Percentiles rank a stretch among this genome's conserved stretches.
Evolutionary conservation across 2,329 filamentous ascomycete genomes (phyloP).

Genomic region (Trichophyton rubrum): DNA sequence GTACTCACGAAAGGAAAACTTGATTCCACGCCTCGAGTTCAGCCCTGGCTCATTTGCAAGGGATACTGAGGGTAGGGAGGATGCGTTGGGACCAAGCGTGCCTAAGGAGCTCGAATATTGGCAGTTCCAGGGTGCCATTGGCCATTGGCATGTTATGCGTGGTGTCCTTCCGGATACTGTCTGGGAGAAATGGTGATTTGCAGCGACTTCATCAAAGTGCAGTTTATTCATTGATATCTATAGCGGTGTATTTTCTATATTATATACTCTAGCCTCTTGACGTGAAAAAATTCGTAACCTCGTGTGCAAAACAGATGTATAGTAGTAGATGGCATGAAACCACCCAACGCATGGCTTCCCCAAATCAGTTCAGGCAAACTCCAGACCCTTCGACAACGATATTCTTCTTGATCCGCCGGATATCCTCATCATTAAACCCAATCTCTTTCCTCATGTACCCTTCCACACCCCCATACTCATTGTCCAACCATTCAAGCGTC

Average conservation of each 20-base stretch:
- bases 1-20: conserved; percentile 53
- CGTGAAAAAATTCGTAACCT: conserved; percentile 1
- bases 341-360: background rate
- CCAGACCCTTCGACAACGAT: conserved; percentile 29
- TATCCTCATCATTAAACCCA: conserved; percentile 43
- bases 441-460: conserved; percentile 49
- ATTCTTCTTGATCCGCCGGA: conserved; percentile 39
- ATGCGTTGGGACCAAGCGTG: background rate
- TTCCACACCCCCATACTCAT: conserved; percentile 52
- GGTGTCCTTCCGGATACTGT: conserved; percentile 61
- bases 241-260: conserved; percentile 5
- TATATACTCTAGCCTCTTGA: background rate
- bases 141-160: conserved; percentile 90
- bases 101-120: conserved; percentile 50
- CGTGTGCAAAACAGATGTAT: conserved; percentile 1
- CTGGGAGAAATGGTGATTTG: conserved; percentile 72
- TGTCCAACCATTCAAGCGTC: conserved; percentile 43
- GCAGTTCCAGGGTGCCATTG: conserved; percentile 63
- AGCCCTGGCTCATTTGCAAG: conserved; percentile 28
- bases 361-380: conserved; percentile 1
- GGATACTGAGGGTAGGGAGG: conserved; percentile 8
- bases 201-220: background rate
- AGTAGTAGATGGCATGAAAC: background rate
- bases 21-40: conserved; percentile 71
- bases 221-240: background rate